Evolutionary conservation across 176 grass and related monocot genomes (phyloP), one percentile per base, ranked within the genome.

Genomic region (Rhynchospora tenuis): DNA sequence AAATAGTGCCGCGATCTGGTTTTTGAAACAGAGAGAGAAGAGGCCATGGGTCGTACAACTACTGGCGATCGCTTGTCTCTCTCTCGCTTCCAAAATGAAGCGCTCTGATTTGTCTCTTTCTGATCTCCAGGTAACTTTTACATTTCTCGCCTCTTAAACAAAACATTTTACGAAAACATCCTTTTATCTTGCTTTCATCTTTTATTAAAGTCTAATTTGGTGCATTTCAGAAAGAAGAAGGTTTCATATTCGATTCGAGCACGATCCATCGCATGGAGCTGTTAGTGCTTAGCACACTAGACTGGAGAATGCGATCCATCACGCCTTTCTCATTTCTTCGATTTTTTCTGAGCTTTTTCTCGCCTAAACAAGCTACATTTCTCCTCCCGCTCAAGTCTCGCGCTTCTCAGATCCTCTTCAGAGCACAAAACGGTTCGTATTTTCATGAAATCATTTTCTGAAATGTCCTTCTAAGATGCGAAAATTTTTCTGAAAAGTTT

Each of bases 31-130:
- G 89, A 82, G 63, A 71, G 88, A 88, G 76, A 75, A 81, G 64
- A 90, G 89, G 85, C 83, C 89, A 8, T 99, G 97, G 97, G 88
- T 89, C 82, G 83, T 90, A 31, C 88, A 88, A 2, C 89, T 99
- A 14, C 91, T 99, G 80, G 89, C 97, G 51, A 81, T 99, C 83
- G 82, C 93, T 71, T 99, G 93, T 64, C 93, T 99, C 86, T 92
- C 97, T 70, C 86, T 99, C 64, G 93, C 97, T 69, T 90, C 91
- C 52, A 99, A 99, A 90, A 99, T 99, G 97, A 94, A 93, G 89
- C 90, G 90, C 89, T 71, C 89, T 2, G 42, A 68, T 28, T 82
- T 93, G 83, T 89, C 88, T 20, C 46, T 90, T 72, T 87, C 48
- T 26, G 60, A 82, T 63, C 84, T 99, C 83, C 97, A 98, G 83